Base-by-base conservation (phyloP, 2,329 filamentous ascomycete genomes). In the Pseudocercospora fuligena region DNA sequence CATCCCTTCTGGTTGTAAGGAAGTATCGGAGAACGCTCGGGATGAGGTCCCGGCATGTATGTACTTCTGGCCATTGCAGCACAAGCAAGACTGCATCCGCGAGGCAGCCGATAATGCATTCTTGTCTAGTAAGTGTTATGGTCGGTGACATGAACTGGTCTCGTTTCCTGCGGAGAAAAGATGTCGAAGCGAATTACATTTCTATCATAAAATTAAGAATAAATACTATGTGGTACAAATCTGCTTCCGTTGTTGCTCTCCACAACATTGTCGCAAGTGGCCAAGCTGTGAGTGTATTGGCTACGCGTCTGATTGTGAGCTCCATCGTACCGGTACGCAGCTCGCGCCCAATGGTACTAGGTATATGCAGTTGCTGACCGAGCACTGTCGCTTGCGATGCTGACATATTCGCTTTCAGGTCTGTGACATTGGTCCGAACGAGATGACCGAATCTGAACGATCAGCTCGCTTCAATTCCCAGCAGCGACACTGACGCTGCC, bases 391-490 rank as follows among this genome's bases (percentile, higher is more conserved):
- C 11, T 14, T 16, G 8, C 5, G 14, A 16, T 40, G 36, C 14
- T n/a, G 36, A 12, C 31, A 11, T 14, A 11, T 33, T 5, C 29
- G 33, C 33, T 16, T 14, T 36, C 11, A 40, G 16, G 5, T 49
- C 19, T 21, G 46, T 25, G 19, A 27, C 51, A 54, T 29, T 54
- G 25, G 12, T 54, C 11, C 51, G 51, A 54, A 25, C 19, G 16
- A 54, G 23, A 54, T 54, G 51, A 54, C 51, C 11, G 51, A 54
- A n/a, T 54, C 51, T 16, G 23, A 54, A 54, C 63, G 57, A 19
- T 61, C 40, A 31, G 27, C 40, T 23, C 63, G 63, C 60, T 66
- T 66, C 16, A 40, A 19, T 11, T 53, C 64, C 60, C 64, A 63
- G 33, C 64, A 66, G 14, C 53, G 53, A 57, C 64, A 66, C 36